A percentile compares a stretch with the other conserved stretches of the same genome.
Evolutionary conservation across 768 basidiomycete genomes (phyloP).

Genomic region (Auricularia auricula-judae): DNA sequence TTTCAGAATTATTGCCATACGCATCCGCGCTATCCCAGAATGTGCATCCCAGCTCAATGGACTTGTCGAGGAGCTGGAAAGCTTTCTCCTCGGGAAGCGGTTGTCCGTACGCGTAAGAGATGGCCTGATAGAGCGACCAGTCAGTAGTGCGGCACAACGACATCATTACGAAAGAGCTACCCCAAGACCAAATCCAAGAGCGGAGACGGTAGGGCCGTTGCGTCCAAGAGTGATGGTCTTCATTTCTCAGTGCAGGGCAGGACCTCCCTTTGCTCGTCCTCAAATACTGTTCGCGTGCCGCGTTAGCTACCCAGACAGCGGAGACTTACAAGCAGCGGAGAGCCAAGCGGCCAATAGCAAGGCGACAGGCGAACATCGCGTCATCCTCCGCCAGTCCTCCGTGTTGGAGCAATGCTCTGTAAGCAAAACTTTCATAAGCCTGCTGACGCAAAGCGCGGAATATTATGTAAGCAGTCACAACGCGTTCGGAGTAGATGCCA

Average conservation of each 20-base stretch:
- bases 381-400: too few species aligned
- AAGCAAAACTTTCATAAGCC: too few species aligned
- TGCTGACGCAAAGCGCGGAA: too few species aligned
- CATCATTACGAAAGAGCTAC: neutral
- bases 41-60: conserved; percentile 1
- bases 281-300: too few species aligned
- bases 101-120: neutral
- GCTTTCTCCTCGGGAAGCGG: conserved; percentile 7
- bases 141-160: neutral
- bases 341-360: too few species aligned
- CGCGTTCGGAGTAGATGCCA: too few species aligned
- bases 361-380: too few species aligned
- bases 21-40: conserved; percentile 4
- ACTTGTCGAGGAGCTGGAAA: conserved; percentile 3
- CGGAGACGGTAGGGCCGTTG: conserved; percentile 19
- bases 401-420: too few species aligned
- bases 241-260: neutral
- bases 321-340: too few species aligned
- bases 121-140: neutral
- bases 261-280: too few species aligned
- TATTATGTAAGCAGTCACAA: too few species aligned
- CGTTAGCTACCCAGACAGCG: too few species aligned
- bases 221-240: conserved; percentile 15
- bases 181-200: conserved; percentile 15
- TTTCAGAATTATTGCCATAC: neutral